Conservation (phyloP, 2,329 filamentous ascomycete species). For the Calonectria pseudoturangicola region DNA sequence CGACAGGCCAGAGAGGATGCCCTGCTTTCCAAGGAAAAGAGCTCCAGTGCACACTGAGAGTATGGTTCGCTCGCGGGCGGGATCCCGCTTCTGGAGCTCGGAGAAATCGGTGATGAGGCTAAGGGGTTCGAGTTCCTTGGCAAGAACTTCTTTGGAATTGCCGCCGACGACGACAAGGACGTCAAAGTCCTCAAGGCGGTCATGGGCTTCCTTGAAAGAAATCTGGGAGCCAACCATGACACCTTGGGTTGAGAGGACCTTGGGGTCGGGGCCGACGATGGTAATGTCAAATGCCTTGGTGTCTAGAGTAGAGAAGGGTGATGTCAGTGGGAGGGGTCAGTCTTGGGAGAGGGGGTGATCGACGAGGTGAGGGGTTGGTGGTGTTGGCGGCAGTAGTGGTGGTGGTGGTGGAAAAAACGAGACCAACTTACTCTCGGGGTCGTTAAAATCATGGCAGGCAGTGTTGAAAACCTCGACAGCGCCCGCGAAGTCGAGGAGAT, state of each 20-base stretch:
- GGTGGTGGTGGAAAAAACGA: conserved; percentile 25
- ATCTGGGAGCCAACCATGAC: conserved; percentile 84
- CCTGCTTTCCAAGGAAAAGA: conserved; percentile 84
- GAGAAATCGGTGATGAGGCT: conserved; percentile 84
- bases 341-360: conserved; percentile 34
- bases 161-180: conserved; percentile 87
- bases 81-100: conserved; percentile 87
- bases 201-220: conserved; percentile 85
- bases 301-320: conserved; percentile 59
- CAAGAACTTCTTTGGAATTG: conserved; percentile 77
- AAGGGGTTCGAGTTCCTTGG: conserved; percentile 81
- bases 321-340: conserved; percentile 51
- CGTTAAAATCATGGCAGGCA: conserved; percentile 72
- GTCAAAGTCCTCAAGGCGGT: conserved; percentile 84
- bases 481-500: conserved; percentile 75
- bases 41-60: conserved; percentile 87
- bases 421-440: conserved; percentile 67
- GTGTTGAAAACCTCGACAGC: conserved; percentile 70
- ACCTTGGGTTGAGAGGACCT: conserved; percentile 77
- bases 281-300: conserved; percentile 76
- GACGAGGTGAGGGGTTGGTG: conserved; percentile 36
- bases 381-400: conserved; percentile 24
- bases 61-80: conserved; percentile 86
- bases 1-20: conserved; percentile 85
- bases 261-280: conserved; percentile 71